These are phyloP conservation scores for Lepiota brunneoincarnata DNA, from an alignment of 768 basidiomycete genomes.

Conservation along the genomic window DNA sequence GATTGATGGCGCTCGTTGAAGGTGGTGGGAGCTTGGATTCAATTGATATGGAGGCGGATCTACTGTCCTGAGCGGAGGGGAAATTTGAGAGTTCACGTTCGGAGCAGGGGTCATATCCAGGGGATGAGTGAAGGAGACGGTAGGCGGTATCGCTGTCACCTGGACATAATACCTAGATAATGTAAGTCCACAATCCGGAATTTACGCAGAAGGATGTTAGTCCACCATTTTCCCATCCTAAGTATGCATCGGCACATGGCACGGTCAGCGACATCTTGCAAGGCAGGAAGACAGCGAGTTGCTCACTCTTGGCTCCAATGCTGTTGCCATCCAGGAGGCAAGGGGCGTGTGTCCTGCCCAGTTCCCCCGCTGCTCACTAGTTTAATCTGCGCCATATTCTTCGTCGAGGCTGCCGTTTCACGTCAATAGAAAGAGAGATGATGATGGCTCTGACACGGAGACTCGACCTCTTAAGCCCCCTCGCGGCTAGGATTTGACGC, in stretches of 20 bases:
- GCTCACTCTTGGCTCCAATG: constrained; percentile 7
- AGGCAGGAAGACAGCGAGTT: too few relatives aligned
- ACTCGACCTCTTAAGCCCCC: too few relatives aligned
- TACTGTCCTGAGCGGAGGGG: constrained; percentile 17
- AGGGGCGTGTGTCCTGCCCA: not conserved
- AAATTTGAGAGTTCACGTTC: constrained; percentile 1
- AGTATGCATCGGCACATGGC: too few relatives aligned
- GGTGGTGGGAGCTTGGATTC: constrained; percentile 8
- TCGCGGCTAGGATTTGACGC: too few relatives aligned
- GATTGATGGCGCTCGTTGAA: not conserved
- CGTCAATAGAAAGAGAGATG: not conserved
- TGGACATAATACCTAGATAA: constrained; percentile 32
- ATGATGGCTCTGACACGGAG: not conserved
- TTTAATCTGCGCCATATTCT: not conserved
- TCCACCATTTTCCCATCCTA: constrained; percentile 4
- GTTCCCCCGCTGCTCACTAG: not conserved
- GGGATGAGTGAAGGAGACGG: constrained; percentile 33
- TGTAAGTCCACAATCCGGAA: not conserved
- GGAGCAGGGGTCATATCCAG: constrained; percentile 15
- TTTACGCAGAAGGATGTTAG: not conserved
- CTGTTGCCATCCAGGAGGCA: constrained; percentile 6
- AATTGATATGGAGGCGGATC: not conserved
- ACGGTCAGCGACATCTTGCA: not conserved
- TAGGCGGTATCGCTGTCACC: constrained; percentile 26
- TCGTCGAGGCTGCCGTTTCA: not conserved